Evolutionary conservation across 305 asterid species (phyloP).

Genomic region (Fraxinus xanthoxyloides): DNA sequence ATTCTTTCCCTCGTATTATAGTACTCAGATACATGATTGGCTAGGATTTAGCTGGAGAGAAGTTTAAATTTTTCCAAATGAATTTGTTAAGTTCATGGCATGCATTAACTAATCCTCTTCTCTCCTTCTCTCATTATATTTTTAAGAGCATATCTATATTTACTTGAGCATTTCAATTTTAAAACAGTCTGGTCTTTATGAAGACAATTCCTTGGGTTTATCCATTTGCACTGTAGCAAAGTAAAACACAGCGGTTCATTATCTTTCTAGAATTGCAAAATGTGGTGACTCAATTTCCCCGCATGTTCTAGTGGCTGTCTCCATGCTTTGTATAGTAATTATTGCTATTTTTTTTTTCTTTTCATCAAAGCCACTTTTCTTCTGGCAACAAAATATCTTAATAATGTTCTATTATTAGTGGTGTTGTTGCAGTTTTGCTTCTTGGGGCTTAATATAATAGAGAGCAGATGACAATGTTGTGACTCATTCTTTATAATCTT

Average conservation of each 20-base stretch:
- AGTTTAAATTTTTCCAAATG: constrained; percentile 7
- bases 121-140: neutral
- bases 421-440: neutral
- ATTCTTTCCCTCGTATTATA: constrained; percentile 1
- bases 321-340: constrained; percentile 1
- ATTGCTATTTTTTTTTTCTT: neutral
- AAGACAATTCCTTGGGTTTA: constrained; percentile 4
- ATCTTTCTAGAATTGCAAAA: neutral
- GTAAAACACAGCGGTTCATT: neutral
- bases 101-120: constrained; percentile 6
- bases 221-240: neutral
- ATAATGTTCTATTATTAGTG: neutral
- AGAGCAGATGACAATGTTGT: neutral
- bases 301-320: constrained; percentile 4
- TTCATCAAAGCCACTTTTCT: neutral
- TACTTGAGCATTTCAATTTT: neutral
- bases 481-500: neutral
- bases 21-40: constrained; percentile 4
- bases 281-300: neutral
- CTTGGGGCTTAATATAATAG: neutral
- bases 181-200: constrained; percentile 6
- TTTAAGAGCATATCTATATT: neutral
- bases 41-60: constrained; percentile 1
- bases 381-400: constrained; percentile 4
- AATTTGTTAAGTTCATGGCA: neutral